Conservation (phyloP, 768 basidiomycete genomes). For the Tylopilus intermedius region DNA sequence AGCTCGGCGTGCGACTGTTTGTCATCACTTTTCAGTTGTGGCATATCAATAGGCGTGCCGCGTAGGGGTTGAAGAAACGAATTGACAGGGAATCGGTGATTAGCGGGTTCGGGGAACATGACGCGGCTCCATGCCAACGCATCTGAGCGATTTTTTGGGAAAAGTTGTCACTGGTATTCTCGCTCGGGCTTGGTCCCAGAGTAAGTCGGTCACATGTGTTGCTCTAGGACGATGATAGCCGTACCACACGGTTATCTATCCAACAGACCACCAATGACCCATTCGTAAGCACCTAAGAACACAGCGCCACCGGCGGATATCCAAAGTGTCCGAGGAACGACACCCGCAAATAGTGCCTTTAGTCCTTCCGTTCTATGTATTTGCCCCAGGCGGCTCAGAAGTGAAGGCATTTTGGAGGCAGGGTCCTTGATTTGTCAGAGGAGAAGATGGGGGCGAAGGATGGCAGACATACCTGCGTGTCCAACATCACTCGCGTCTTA, state of each 20-base stretch:
- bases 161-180: neutral
- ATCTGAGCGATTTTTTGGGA: neutral
- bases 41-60: too few relatives aligned
- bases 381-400: constrained; percentile 49
- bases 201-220: neutral
- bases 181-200: neutral
- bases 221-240: neutral
- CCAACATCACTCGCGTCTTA: constrained; percentile 96
- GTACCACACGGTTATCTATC: constrained; percentile 11
- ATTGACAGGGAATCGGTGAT: too few relatives aligned
- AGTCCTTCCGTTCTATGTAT: constrained; percentile 74
- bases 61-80: too few relatives aligned
- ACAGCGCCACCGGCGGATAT: constrained; percentile 96
- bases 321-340: constrained; percentile 90
- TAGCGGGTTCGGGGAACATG: too few relatives aligned
- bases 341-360: constrained; percentile 76
- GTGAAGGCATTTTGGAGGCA: constrained; percentile 47
- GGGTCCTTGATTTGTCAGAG: constrained; percentile 38
- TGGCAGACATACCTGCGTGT: constrained; percentile 59
- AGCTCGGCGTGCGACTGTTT: neutral
- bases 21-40: too few relatives aligned
- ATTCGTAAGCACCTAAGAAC: constrained; percentile 96
- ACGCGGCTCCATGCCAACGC: neutral
- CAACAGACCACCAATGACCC: constrained; percentile 53
- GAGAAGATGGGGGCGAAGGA: neutral